Conservation (phyloP, 371 early-diverging fungal genomes). For the Umbelopsis sp. region DNA sequence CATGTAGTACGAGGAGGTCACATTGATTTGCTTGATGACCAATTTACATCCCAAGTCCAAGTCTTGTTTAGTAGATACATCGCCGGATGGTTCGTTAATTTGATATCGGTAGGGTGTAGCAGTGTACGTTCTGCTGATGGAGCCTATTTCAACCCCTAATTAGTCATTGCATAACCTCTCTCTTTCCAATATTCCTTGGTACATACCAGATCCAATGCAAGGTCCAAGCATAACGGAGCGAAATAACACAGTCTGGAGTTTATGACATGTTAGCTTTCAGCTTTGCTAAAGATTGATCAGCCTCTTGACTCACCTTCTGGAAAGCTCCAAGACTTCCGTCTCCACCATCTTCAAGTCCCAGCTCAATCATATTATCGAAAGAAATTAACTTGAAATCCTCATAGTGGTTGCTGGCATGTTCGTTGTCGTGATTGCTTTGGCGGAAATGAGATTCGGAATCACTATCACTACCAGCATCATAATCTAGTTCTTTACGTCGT, state of each 20-base stretch:
- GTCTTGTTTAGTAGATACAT: neutral
- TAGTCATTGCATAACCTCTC: neutral
- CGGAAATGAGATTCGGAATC: slow-evolving; percentile 32
- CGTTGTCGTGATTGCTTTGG: slow-evolving; percentile 20
- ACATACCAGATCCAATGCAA: slow-evolving; percentile 35
- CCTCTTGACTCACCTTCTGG: slow-evolving; percentile 21
- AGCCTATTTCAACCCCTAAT: slow-evolving; percentile 20
- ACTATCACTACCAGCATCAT: slow-evolving; percentile 35
- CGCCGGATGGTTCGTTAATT: slow-evolving; percentile 18
- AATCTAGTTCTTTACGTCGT: slow-evolving; percentile 39
- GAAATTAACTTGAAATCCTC: slow-evolving; percentile 47
- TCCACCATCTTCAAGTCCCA: slow-evolving; percentile 48
- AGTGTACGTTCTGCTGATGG: slow-evolving; percentile 41
- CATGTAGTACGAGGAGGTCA: slow-evolving; percentile 47
- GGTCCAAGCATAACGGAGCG: slow-evolving; percentile 47
- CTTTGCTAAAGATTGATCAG: neutral
- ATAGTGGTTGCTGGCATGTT: slow-evolving; percentile 28
- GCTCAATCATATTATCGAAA: slow-evolving; percentile 55
- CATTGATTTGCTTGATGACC: slow-evolving; percentile 41
- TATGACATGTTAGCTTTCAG: neutral
- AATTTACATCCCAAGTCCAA: slow-evolving; percentile 35
- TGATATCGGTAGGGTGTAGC: slow-evolving; percentile 46
- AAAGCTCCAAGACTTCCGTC: slow-evolving; percentile 25
- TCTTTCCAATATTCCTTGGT: neutral
- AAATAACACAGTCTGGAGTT: slow-evolving; percentile 39